phyloP scores from a whole-genome alignment of 169 alveolate species.

The Babesia sp. region DNA sequence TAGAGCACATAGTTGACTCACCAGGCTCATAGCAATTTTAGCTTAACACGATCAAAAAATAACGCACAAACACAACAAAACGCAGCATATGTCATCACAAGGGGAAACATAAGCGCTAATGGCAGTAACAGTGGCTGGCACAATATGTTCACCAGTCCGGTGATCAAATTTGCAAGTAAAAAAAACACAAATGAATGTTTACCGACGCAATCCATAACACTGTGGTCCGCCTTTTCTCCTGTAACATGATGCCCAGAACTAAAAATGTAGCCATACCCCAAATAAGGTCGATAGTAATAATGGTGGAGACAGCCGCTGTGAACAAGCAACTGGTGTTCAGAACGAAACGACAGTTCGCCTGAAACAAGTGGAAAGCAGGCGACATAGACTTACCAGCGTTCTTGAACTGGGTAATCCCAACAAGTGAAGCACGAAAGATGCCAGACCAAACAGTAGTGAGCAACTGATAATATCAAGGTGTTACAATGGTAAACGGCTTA shows the following conservation, averaged over 20 bases:
- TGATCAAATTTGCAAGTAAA: slow-evolving; percentile 43
- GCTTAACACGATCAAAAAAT: slow-evolving; percentile 1
- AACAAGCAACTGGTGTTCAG: neutral
- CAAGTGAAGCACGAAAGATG: neutral
- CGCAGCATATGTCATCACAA: slow-evolving; percentile 18
- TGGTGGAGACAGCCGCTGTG: neutral
- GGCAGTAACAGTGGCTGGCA: slow-evolving; percentile 45
- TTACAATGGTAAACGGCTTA: neutral
- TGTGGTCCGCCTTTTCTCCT: slow-evolving; percentile 22
- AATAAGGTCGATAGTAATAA: neutral
- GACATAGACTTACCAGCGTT: slow-evolving; percentile 7
- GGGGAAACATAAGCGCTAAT: slow-evolving; percentile 17
- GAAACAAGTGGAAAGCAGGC: neutral
- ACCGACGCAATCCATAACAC: slow-evolving; percentile 20
- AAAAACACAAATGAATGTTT: slow-evolving; percentile 34
- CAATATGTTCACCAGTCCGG: slow-evolving; percentile 43
- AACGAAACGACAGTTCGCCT: slow-evolving; percentile 23
- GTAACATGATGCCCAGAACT: neutral
- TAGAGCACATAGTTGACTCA: neutral
- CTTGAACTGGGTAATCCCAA: slow-evolving; percentile 33
- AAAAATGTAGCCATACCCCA: neutral
- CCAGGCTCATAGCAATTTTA: neutral
- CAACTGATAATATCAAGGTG: neutral
- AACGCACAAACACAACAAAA: slow-evolving; percentile 3
- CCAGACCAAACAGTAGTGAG: neutral